Evolutionary conservation across 352 stramenopile genomes (phyloP).

Genomic region (Phytophthora cactorum): DNA sequence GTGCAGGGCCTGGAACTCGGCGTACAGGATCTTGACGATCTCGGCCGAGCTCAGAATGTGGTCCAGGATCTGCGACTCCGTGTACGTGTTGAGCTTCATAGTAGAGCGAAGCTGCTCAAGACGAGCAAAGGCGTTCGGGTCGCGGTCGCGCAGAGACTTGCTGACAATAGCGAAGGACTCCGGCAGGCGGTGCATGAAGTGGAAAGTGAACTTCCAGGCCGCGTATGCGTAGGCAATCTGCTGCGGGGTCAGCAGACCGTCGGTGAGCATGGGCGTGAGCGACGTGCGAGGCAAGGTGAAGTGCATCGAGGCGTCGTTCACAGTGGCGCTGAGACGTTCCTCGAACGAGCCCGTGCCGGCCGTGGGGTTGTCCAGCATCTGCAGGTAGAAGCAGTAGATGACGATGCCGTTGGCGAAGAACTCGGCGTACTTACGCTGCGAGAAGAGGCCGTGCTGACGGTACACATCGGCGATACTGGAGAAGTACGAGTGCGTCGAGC

Average conservation of each 20-base stretch:
- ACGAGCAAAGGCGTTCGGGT: slow-evolving; percentile 76
- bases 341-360: slow-evolving; percentile 67
- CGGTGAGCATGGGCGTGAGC: slow-evolving; percentile 81
- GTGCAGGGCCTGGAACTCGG: slow-evolving; percentile 80
- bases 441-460: slow-evolving; percentile 84
- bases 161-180: slow-evolving; percentile 82
- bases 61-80: slow-evolving; percentile 87
- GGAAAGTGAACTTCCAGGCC: slow-evolving; percentile 89
- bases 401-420: slow-evolving; percentile 89
- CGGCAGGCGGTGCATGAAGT: slow-evolving; percentile 87
- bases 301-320: slow-evolving; percentile 82
- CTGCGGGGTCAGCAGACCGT: slow-evolving; percentile 75
- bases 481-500: slow-evolving; percentile 87
- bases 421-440: slow-evolving; percentile 85
- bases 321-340: slow-evolving; percentile 64
- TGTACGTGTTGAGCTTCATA: slow-evolving; percentile 91
- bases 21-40: slow-evolving; percentile 81
- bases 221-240: slow-evolving; percentile 88
- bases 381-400: slow-evolving; percentile 87
- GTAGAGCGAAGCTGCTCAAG: slow-evolving; percentile 79
- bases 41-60: slow-evolving; percentile 77
- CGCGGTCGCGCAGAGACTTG: slow-evolving; percentile 79
- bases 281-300: slow-evolving; percentile 86
- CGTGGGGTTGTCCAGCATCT: slow-evolving; percentile 66
- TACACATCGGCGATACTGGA: slow-evolving; percentile 88